Conservation (phyloP, 169 alveolate species). For the Cystoisospora suis region DNA sequence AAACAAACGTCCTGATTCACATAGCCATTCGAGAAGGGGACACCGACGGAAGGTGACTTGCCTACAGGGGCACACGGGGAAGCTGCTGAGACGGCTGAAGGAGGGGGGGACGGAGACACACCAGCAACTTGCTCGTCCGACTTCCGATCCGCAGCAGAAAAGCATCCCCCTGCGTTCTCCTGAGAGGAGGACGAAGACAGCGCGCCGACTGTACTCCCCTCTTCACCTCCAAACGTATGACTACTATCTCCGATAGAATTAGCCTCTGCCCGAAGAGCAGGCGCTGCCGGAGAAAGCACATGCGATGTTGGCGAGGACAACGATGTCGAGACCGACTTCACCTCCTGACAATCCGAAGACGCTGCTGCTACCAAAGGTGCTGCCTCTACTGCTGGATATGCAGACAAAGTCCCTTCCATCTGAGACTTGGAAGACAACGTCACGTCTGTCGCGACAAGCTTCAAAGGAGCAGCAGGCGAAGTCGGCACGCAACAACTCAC, state of each 20-base stretch:
- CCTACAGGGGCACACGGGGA: not conserved
- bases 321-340: no score
- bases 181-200: not conserved
- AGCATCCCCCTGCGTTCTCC: no score
- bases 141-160: no score
- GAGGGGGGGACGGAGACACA: not conserved
- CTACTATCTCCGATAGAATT: no score
- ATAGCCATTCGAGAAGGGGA: no score
- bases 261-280: not conserved
- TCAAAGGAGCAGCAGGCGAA: not conserved
- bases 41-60: not conserved
- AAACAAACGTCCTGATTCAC: no score
- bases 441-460: not conserved
- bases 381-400: not conserved
- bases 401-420: not conserved
- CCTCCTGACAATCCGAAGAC: not conserved
- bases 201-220: not conserved
- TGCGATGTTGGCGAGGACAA: no score
- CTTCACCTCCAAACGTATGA: no score
- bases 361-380: not conserved
- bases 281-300: not conserved
- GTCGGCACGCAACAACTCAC: not conserved
- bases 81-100: not conserved
- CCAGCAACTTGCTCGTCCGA: not conserved
- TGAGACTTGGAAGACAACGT: not conserved